A percentile compares a stretch with the other conserved stretches of the same genome.
Conservation (phyloP, 192 early-diverging fungal species). For the Coemansia guatemalensis region DNA sequence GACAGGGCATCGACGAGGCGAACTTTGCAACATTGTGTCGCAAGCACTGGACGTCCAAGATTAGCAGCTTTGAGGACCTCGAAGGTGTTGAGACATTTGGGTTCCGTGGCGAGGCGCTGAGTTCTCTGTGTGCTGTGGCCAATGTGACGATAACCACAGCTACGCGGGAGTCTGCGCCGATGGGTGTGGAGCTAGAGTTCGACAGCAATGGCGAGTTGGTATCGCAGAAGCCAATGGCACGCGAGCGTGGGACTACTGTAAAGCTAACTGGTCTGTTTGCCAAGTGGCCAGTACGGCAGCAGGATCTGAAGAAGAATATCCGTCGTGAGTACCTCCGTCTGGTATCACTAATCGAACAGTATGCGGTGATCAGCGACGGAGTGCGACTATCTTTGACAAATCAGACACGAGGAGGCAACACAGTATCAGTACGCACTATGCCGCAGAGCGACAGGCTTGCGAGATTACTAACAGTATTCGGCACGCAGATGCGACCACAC, state of each 20-base stretch:
- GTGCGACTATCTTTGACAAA: constrained; percentile 67
- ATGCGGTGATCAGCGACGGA: constrained; percentile 71
- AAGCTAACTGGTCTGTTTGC: constrained; percentile 75
- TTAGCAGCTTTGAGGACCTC: constrained; percentile 75
- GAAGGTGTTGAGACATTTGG: constrained; percentile 81
- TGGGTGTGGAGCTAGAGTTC: constrained; percentile 72
- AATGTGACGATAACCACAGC: constrained; percentile 65
- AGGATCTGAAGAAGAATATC: constrained; percentile 83
- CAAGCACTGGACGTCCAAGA: constrained; percentile 91
- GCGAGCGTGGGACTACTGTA: constrained; percentile 80
- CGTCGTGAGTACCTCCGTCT: constrained; percentile 78
- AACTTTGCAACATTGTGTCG: constrained; percentile 74
- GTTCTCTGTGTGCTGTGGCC: constrained; percentile 74
- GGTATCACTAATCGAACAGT: constrained; percentile 77
- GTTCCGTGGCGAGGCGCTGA: constrained; percentile 92
- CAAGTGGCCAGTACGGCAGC: constrained; percentile 79
- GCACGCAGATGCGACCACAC: constrained; percentile 55
- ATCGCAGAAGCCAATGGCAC: constrained; percentile 47
- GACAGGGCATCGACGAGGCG: constrained; percentile 66
- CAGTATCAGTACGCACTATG: constrained; percentile 12
- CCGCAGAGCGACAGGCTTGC: constrained; percentile 20
- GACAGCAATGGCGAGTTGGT: constrained; percentile 63
- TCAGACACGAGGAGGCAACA: constrained; percentile 43
- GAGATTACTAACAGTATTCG: constrained; percentile 73
- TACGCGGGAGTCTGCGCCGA: constrained; percentile 54